Percentiles rank a stretch among this genome's conserved stretches.
phyloP scores from a whole-genome alignment of 2,329 filamentous ascomycete species.

The Remersonia thermophila region DNA sequence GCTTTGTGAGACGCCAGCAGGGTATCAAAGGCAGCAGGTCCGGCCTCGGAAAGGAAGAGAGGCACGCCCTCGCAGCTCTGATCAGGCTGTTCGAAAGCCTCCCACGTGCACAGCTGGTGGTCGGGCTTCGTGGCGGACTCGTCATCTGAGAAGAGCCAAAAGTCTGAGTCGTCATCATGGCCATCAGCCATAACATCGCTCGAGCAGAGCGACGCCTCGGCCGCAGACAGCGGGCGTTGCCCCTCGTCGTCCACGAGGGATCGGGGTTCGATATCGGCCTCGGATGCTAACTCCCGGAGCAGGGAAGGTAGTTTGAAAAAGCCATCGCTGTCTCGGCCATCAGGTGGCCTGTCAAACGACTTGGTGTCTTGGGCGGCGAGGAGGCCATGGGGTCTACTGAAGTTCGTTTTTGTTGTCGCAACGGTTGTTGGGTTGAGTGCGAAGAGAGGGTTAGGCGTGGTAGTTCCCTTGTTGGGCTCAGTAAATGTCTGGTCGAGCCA shows the following conservation, averaged over 20 bases:
- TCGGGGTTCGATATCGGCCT: too few relatives aligned
- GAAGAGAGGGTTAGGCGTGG: slow-evolving; percentile 29
- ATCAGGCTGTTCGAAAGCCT: slow-evolving; percentile 43
- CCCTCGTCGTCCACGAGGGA: too few relatives aligned
- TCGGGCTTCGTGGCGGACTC: slow-evolving; percentile 14
- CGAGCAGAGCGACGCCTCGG: background rate
- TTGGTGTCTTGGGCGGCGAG: too few relatives aligned
- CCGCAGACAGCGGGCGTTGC: too few relatives aligned
- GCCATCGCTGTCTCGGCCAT: slow-evolving; percentile 18
- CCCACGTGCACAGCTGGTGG: slow-evolving; percentile 55
- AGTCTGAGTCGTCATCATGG: slow-evolving; percentile 21
- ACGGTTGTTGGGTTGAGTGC: slow-evolving; percentile 20
- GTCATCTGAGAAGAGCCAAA: slow-evolving; percentile 36
- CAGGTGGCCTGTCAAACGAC: too few relatives aligned
- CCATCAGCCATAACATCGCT: background rate
- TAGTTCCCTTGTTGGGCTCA: slow-evolving; percentile 12
- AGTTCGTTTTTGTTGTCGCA: background rate
- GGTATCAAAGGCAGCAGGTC: slow-evolving; percentile 53
- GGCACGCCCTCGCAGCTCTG: slow-evolving; percentile 25
- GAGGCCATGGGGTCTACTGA: too few relatives aligned
- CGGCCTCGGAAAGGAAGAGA: slow-evolving; percentile 56
- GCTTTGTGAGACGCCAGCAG: slow-evolving; percentile 32
- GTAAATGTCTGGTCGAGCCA: slow-evolving; percentile 27
- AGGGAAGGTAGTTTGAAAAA: slow-evolving; percentile 32
- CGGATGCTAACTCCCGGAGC: slow-evolving; percentile 12